Conservation (phyloP, 108 stramenopile species). For the Fragilariopsis cylindrus region DNA sequence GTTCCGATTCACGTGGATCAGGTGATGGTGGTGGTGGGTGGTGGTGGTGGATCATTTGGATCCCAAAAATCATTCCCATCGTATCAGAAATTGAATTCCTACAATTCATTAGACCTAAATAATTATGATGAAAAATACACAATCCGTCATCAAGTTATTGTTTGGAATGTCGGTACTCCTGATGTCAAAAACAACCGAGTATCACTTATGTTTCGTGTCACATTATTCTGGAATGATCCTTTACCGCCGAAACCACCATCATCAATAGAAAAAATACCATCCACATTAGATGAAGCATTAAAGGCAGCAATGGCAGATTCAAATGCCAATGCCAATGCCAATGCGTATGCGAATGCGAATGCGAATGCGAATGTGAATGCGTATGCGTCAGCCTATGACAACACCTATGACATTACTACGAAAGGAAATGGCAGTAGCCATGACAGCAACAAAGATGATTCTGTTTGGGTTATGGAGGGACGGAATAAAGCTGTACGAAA, state of each 20-base stretch:
- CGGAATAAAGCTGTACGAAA: conserved; percentile 8
- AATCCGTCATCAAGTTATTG: conserved; percentile 51
- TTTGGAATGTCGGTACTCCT: conserved; percentile 45
- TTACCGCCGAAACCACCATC: neutral
- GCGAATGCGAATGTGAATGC: neutral
- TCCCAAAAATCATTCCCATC: neutral
- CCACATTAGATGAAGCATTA: neutral
- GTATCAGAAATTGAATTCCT: neutral
- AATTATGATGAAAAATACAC: conserved; percentile 3
- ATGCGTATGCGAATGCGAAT: neutral
- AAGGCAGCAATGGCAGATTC: neutral
- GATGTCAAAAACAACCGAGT: conserved; percentile 40
- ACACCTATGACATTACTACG: neutral
- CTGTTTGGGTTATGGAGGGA: conserved; percentile 9
- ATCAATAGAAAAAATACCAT: neutral
- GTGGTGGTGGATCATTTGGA: neutral
- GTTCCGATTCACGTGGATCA: no score
- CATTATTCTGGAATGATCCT: conserved; percentile 49
- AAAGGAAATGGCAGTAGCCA: neutral
- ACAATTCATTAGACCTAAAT: neutral
- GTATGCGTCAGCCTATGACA: neutral
- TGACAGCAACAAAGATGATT: neutral
- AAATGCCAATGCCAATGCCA: neutral
- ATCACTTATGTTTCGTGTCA: conserved; percentile 50
- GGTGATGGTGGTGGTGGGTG: no score